Percentiles rank a stretch among this genome's conserved stretches.
These are phyloP conservation scores for Theobroma cacao DNA, from an alignment of 345 rosid species.

Conservation along the genomic window DNA sequence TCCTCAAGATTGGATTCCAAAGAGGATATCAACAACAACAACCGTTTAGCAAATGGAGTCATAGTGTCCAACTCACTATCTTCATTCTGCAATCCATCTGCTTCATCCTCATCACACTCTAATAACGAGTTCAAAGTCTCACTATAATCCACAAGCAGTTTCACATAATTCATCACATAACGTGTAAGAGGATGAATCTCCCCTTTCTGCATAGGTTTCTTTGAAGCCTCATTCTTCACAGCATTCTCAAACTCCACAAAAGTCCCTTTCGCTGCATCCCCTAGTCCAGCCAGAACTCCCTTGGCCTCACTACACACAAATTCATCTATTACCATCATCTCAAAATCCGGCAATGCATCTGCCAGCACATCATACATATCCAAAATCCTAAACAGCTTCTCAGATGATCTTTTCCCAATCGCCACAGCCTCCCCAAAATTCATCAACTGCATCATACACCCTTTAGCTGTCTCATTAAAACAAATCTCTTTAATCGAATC, in stretches of 20 bases:
- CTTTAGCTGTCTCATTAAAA: slow-evolving; percentile 82
- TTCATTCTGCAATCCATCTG: slow-evolving; percentile 30
- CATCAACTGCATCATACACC: slow-evolving; percentile 83
- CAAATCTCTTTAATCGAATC: slow-evolving; percentile 67
- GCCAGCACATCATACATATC: slow-evolving; percentile 89
- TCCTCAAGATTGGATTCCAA: slow-evolving; percentile 84
- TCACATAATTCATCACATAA: slow-evolving; percentile 93
- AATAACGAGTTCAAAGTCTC: slow-evolving; percentile 59
- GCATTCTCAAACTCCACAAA: slow-evolving; percentile 88
- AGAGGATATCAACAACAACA: slow-evolving; percentile 53
- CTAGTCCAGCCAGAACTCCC: slow-evolving; percentile 63
- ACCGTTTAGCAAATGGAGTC: slow-evolving; percentile 57
- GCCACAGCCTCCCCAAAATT: slow-evolving; percentile 93
- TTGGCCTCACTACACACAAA: slow-evolving; percentile 58
- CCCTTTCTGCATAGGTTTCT: slow-evolving; percentile 74
- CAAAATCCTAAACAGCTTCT: slow-evolving; percentile 90
- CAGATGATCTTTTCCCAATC: slow-evolving; percentile 74
- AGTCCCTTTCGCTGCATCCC: slow-evolving; percentile 80
- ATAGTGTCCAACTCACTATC: slow-evolving; percentile 34
- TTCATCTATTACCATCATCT: slow-evolving; percentile 58
- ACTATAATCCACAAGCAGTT: slow-evolving; percentile 80
- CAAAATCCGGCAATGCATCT: slow-evolving; percentile 52
- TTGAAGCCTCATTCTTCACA: slow-evolving; percentile 68
- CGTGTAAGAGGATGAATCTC: slow-evolving; percentile 97
- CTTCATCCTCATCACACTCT: slow-evolving; percentile 48